These are phyloP conservation scores for Coprinopsis sp. DNA, from an alignment of 768 basidiomycete genomes.

Conservation along the genomic window DNA sequence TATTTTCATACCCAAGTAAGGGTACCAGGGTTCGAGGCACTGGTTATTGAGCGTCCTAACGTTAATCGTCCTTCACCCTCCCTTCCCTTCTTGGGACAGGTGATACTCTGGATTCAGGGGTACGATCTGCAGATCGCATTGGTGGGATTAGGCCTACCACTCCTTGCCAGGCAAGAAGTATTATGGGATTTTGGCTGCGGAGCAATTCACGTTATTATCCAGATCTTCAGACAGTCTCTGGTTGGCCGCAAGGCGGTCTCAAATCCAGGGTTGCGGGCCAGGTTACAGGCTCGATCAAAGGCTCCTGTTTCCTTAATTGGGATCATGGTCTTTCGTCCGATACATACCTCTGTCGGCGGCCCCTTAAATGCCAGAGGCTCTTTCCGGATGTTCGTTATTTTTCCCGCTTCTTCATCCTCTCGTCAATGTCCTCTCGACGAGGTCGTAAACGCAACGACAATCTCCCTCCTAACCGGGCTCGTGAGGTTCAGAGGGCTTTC, in stretches of 20 bases:
- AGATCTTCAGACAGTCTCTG: too few relatives aligned
- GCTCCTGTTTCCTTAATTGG: background rate
- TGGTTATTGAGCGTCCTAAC: too few relatives aligned
- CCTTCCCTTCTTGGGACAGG: too few relatives aligned
- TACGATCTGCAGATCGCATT: too few relatives aligned
- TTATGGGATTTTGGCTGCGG: too few relatives aligned
- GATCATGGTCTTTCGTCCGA: background rate
- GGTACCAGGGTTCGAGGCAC: too few relatives aligned
- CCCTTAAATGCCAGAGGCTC: background rate
- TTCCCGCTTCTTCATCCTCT: conserved; percentile 24
- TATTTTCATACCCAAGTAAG: too few relatives aligned
- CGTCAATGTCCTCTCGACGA: conserved; percentile 77
- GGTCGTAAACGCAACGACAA: conserved; percentile 82
- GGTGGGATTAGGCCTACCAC: too few relatives aligned
- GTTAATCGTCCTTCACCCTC: too few relatives aligned
- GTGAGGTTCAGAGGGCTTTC: conserved; percentile 88
- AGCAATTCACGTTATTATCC: too few relatives aligned
- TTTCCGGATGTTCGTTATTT: conserved; percentile 14
- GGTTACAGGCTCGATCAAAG: background rate
- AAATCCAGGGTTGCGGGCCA: background rate
- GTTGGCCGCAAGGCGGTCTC: background rate
- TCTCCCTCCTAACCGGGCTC: conserved; percentile 74
- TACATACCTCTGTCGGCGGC: background rate
- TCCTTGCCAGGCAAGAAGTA: too few relatives aligned
- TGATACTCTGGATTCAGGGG: too few relatives aligned